Conservation (phyloP, 2,329 filamentous ascomycete genomes). For the Alternaria metachromatica region DNA sequence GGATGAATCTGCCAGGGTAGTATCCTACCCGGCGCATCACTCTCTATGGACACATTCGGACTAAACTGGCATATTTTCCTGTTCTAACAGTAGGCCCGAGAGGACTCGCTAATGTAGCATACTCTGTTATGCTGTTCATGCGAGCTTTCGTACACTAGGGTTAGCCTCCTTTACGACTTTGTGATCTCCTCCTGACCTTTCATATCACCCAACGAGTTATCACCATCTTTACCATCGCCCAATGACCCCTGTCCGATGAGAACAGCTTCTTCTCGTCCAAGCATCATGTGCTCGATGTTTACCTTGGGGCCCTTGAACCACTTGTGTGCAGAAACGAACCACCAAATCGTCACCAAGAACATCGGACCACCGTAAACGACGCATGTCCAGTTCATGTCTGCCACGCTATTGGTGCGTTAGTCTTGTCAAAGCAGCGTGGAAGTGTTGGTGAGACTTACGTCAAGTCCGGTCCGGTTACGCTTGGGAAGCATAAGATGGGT, state of each 20-base stretch:
- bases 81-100: background rate
- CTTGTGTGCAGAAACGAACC: slow-evolving; percentile 66
- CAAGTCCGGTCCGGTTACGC: slow-evolving; percentile 62
- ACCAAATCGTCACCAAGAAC: slow-evolving; percentile 66
- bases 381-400: slow-evolving; percentile 72
- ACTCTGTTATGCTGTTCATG: background rate
- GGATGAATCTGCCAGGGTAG: background rate
- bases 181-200: slow-evolving; percentile 1
- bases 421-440: background rate
- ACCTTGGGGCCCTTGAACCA: slow-evolving; percentile 77
- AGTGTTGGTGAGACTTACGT: slow-evolving; percentile 43
- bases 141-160: background rate
- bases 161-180: background rate
- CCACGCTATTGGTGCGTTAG: slow-evolving; percentile 41
- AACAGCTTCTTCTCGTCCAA: slow-evolving; percentile 48
- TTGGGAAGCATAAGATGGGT: slow-evolving; percentile 71
- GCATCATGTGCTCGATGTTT: slow-evolving; percentile 66
- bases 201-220: slow-evolving; percentile 6
- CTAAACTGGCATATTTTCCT: background rate
- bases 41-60: background rate
- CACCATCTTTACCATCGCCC: slow-evolving; percentile 11
- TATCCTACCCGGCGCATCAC: background rate
- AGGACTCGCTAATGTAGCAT: background rate
- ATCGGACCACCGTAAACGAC: slow-evolving; percentile 71
- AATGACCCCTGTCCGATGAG: slow-evolving; percentile 43